Conservation (phyloP, 1,284 basidiomycete species). For the Sporisorium scitamineum region DNA sequence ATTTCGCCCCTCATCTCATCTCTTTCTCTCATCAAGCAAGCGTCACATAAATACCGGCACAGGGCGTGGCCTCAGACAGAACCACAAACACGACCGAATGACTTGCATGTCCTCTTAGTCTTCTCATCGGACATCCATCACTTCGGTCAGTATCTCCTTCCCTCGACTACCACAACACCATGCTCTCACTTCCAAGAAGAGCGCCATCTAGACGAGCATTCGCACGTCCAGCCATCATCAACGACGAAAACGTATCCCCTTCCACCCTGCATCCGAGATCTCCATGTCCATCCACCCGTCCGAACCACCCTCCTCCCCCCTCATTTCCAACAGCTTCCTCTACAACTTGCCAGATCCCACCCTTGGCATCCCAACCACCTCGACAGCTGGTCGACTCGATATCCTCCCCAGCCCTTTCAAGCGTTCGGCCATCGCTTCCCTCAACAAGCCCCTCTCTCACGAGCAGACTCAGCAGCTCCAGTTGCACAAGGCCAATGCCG, state of each 20-base stretch:
- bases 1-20: slow-evolving; percentile 18
- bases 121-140: neutral
- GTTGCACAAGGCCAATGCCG: slow-evolving; percentile 12
- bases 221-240: slow-evolving; percentile 4
- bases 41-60: slow-evolving; percentile 18
- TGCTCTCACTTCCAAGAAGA: slow-evolving; percentile 31
- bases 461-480: slow-evolving; percentile 31
- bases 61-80: neutral
- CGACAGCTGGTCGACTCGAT: neutral
- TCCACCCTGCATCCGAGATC: slow-evolving; percentile 4
- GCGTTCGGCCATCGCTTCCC: slow-evolving; percentile 25
- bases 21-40: neutral
- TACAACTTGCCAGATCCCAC: slow-evolving; percentile 51
- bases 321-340: slow-evolving; percentile 42
- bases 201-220: slow-evolving; percentile 13
- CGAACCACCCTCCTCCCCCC: slow-evolving; percentile 34
- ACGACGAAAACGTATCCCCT: slow-evolving; percentile 43
- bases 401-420: slow-evolving; percentile 27
- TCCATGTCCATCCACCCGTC: slow-evolving; percentile 20
- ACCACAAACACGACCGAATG: neutral
- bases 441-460: slow-evolving; percentile 39
- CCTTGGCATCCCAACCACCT: slow-evolving; percentile 13
- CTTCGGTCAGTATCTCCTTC: neutral
- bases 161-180: neutral
- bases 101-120: neutral